Evolutionary conservation across 2,329 filamentous ascomycete genomes (phyloP), one percentile per base, ranked within the genome.

Genomic region (Epichloe aotearoae): DNA sequence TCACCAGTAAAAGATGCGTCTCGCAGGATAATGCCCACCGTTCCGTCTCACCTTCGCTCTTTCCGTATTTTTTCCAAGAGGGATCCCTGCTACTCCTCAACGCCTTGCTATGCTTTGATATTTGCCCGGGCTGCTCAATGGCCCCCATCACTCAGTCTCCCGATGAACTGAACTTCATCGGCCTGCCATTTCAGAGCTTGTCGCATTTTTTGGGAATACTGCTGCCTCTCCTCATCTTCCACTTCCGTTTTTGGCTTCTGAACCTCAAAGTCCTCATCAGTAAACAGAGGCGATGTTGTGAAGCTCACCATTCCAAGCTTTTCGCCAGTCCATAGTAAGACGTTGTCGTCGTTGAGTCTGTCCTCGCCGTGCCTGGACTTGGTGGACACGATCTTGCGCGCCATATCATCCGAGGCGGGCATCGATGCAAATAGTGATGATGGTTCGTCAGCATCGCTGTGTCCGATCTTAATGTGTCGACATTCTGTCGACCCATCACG

Each of bases 291-390:
- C 59, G 66, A 61, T 39, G 71, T 67, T 1, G 80, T 79, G 61
- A 86, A 86, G 50, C 69, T 74, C 19, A 94, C 65, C 52, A 93
- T 72, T 0, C 88, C 90, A 45, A 95, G 70, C 55, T 82, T 83
- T 52, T 95, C 88, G 17, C 88, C 90, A 0, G 89, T 95, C 89
- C 89, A 95, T 45, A 95, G 73, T 4, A 95, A 65, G 12, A 96
- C 66, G 58, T 91, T 84, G 59, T 88, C 82, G 47, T 78, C 64
- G 56, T 78, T 80, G 11, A 62, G 58, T 36, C 61, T 54, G 37
- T 60, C 56, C n/a, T 59, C 54, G 42, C 54, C 66, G 26, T 52
- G 52, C 55, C 62, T 46, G 4, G 72, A 70, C 48, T 68, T 65
- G 3, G 78, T 83, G 3, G 86, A 83, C 2, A 91, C 58, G 42